These are phyloP conservation scores for Boletus pseudopeckii DNA, from an alignment of 768 basidiomycete species.

Conservation along the genomic window DNA sequence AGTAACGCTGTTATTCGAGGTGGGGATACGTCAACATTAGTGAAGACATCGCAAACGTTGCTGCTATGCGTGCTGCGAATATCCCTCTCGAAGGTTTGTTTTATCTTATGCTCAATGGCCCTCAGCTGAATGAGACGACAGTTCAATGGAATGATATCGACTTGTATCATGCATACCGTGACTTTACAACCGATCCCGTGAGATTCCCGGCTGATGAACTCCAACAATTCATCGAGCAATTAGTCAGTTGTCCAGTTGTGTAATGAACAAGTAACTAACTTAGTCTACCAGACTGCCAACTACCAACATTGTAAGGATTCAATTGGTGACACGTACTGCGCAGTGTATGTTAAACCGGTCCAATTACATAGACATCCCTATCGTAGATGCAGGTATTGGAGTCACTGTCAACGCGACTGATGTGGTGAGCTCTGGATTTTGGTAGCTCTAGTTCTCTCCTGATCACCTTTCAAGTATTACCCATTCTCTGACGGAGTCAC, in stretches of 20 bases:
- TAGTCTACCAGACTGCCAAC: conserved; percentile 17
- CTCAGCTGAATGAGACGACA: conserved; percentile 19
- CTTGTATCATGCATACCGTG: conserved; percentile 63
- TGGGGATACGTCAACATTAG: conserved; percentile 53
- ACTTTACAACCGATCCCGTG: conserved; percentile 67
- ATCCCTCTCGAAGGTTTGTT: conserved; percentile 71
- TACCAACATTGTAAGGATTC: conserved; percentile 28
- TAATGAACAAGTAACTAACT: conserved; percentile 2
- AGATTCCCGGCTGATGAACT: conserved; percentile 57
- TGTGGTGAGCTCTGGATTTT: conserved; percentile 41
- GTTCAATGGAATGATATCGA: conserved; percentile 83
- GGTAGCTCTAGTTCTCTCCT: not conserved
- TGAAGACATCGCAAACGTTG: conserved; percentile 54
- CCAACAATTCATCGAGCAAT: conserved; percentile 47
- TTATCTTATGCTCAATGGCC: not conserved
- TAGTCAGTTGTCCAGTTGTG: conserved; percentile 41
- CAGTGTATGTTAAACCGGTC: not conserved
- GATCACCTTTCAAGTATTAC: conserved; percentile 47
- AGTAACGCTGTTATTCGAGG: not conserved
- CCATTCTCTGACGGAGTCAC: conserved; percentile 63
- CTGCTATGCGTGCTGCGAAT: conserved; percentile 59
- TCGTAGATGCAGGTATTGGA: conserved; percentile 62
- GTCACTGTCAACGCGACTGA: conserved; percentile 58
- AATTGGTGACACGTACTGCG: not conserved
- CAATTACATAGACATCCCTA: conserved; percentile 55